A percentile compares a stretch with the other conserved stretches of the same genome.
phyloP scores from a whole-genome alignment of 208 protist species.

The Trichomonas gallinae region DNA sequence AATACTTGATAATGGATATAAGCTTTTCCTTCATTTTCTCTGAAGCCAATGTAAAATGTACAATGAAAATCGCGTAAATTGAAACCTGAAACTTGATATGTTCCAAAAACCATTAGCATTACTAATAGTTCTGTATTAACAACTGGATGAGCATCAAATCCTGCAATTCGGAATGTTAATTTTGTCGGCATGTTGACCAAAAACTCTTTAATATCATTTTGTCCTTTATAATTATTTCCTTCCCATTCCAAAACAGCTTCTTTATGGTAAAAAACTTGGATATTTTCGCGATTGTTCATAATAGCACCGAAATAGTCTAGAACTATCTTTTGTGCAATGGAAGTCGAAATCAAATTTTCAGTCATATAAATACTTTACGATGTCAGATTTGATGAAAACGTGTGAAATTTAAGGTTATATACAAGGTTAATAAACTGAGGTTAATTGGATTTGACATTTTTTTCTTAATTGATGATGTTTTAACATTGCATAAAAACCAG shows the following conservation, averaged over 20 bases:
- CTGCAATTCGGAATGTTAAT: neutral
- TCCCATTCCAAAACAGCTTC: neutral
- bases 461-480: too few relatives aligned
- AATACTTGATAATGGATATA: neutral
- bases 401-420: too few relatives aligned
- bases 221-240: neutral
- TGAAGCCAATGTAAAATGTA: neutral
- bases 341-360: neutral
- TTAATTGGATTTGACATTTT: too few relatives aligned
- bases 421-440: too few relatives aligned
- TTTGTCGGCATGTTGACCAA: neutral
- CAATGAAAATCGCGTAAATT: neutral
- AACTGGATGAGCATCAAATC: neutral
- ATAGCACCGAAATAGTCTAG: neutral
- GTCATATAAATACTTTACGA: too few relatives aligned
- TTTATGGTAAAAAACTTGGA: neutral
- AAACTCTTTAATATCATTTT: neutral
- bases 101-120: neutral
- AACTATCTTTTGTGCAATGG: neutral
- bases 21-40: neutral
- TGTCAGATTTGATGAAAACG: too few relatives aligned
- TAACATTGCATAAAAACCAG: too few relatives aligned
- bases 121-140: neutral
- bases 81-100: neutral
- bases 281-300: neutral